phyloP scores from a whole-genome alignment of 108 stramenopile species.

The Cyclotella cryptica region DNA sequence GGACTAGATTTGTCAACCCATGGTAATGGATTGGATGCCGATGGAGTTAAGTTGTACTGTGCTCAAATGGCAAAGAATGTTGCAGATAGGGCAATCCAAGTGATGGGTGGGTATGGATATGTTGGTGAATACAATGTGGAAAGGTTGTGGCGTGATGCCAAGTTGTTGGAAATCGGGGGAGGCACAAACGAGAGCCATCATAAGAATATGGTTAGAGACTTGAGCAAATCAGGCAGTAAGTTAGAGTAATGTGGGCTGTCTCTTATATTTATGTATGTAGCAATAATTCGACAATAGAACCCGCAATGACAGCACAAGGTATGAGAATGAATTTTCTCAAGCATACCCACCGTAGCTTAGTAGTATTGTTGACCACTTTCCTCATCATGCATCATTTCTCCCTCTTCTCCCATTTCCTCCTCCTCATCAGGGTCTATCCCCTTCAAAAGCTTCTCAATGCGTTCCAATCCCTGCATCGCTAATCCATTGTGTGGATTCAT shows the following conservation, averaged over 20 bases:
- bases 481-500: conserved; percentile 73
- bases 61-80: conserved; percentile 96
- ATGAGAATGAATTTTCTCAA: neutral
- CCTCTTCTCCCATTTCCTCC: conserved; percentile 37
- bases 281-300: neutral
- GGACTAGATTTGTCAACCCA: conserved; percentile 79
- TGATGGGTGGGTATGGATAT: conserved; percentile 98
- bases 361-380: conserved; percentile 12
- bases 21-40: conserved; percentile 94
- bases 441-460: conserved; percentile 74
- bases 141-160: conserved; percentile 96
- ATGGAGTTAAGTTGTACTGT: conserved; percentile 98
- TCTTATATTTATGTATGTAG: neutral
- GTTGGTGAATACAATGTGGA: conserved; percentile 98
- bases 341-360: too few relatives aligned
- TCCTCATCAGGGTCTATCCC: conserved; percentile 56
- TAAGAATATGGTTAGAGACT: conserved; percentile 96
- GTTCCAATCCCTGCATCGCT: conserved; percentile 70
- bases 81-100: conserved; percentile 98
- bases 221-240: conserved; percentile 55
- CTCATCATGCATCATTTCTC: conserved; percentile 20
- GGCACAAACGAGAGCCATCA: conserved; percentile 99
- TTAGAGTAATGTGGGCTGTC: conserved; percentile 37
- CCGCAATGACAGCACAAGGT: neutral
- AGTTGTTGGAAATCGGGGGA: conserved; percentile 99